Conservation (phyloP, 2,329 filamentous ascomycete genomes). For the Mariannaea sp. region DNA sequence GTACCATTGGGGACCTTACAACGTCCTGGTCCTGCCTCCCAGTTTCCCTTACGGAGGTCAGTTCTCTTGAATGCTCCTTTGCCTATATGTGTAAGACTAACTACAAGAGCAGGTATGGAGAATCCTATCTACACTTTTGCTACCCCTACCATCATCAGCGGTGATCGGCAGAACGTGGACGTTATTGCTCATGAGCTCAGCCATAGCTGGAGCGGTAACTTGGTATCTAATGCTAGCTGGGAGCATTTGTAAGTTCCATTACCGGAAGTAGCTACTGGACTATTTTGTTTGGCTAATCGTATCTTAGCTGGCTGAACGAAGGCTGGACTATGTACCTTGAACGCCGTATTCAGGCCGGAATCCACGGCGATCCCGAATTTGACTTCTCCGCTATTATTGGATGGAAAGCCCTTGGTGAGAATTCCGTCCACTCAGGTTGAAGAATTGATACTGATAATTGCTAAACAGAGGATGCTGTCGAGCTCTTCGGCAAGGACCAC, state of each 20-base stretch:
- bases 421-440: neutral
- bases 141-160: constrained; percentile 91
- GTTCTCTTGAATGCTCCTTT: constrained; percentile 33
- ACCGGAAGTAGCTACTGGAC: too few relatives aligned
- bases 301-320: constrained; percentile 67
- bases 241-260: constrained; percentile 68
- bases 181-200: constrained; percentile 88
- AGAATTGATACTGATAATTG: constrained; percentile 20
- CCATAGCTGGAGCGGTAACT: constrained; percentile 86
- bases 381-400: constrained; percentile 96
- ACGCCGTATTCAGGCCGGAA: constrained; percentile 74
- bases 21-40: constrained; percentile 85
- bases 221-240: constrained; percentile 79
- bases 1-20: constrained; percentile 95
- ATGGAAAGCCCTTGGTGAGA: constrained; percentile 78
- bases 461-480: constrained; percentile 70
- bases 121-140: constrained; percentile 96
- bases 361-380: constrained; percentile 84
- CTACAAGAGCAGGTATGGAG: constrained; percentile 68
- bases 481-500: constrained; percentile 79
- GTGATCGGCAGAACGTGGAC: constrained; percentile 88
- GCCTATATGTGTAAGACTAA: neutral
- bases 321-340: constrained; percentile 97
- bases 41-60: constrained; percentile 85
- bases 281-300: constrained; percentile 11